These are phyloP conservation scores for Paramecium pentaurelia DNA, from an alignment of 73 alveolate genomes.

Conservation along the genomic window DNA sequence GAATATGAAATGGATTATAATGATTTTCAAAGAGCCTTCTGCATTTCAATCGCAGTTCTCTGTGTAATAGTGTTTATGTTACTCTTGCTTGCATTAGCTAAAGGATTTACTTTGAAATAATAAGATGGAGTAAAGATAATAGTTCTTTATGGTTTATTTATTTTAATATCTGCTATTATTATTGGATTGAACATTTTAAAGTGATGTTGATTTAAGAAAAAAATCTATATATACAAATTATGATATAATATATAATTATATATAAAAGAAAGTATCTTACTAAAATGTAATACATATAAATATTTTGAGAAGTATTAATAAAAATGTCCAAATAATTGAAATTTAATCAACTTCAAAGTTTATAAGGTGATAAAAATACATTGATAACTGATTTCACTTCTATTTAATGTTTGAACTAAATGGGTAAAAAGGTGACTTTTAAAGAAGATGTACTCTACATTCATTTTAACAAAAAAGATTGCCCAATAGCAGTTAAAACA, in stretches of 20 bases:
- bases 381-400: background rate
- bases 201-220: background rate
- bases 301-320: background rate
- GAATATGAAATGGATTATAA: slow-evolving; percentile 5
- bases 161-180: background rate
- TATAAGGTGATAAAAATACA: background rate
- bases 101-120: background rate
- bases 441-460: background rate
- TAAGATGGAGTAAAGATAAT: slow-evolving; percentile 8
- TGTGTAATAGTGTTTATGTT: background rate
- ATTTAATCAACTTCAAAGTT: background rate
- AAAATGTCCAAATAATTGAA: background rate
- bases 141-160: background rate
- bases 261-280: background rate
- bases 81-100: background rate
- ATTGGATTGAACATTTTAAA: background rate
- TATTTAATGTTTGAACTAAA: background rate
- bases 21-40: background rate
- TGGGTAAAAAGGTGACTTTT: background rate
- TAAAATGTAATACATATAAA: background rate
- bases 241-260: too few relatives aligned
- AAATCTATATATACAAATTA: background rate
- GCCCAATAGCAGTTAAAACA: background rate
- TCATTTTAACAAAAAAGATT: background rate
- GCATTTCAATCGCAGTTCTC: background rate